phyloP scores from a whole-genome alignment of 2,329 filamentous ascomycete species.

The Rutstroemia sp. region DNA sequence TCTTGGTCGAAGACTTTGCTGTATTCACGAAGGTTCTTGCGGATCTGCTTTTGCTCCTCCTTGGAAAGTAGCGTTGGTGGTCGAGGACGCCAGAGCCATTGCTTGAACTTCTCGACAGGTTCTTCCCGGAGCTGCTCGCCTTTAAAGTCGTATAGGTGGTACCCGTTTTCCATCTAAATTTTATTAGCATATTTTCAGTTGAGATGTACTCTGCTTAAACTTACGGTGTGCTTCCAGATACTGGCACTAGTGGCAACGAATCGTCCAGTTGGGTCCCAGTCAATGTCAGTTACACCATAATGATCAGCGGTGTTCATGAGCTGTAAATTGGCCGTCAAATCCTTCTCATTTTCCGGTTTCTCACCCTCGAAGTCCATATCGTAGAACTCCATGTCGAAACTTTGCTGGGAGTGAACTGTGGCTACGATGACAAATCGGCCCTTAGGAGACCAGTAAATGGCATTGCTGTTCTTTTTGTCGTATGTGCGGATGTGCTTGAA shows the following conservation, averaged over 20 bases:
- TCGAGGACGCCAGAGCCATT: slow-evolving; percentile 89
- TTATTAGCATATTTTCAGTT: slow-evolving; percentile 20
- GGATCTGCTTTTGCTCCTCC: slow-evolving; percentile 95
- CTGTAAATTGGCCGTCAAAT: slow-evolving; percentile 88
- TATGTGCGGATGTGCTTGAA: slow-evolving; percentile 94
- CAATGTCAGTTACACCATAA: slow-evolving; percentile 94
- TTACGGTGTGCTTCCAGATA: slow-evolving; percentile 91
- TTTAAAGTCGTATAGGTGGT: slow-evolving; percentile 96
- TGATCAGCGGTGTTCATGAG: slow-evolving; percentile 91
- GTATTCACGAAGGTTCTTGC: slow-evolving; percentile 98
- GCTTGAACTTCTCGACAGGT: slow-evolving; percentile 94
- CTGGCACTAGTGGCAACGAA: slow-evolving; percentile 92
- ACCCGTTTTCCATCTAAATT: slow-evolving; percentile 92
- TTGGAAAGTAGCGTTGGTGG: slow-evolving; percentile 86
- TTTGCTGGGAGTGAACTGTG: slow-evolving; percentile 86
- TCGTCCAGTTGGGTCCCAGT: slow-evolving; percentile 95
- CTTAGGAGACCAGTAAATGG: slow-evolving; percentile 97
- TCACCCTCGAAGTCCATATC: slow-evolving; percentile 98
- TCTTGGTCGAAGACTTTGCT: slow-evolving; percentile 91
- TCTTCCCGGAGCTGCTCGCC: slow-evolving; percentile 86
- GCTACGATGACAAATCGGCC: slow-evolving; percentile 93
- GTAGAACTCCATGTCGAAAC: slow-evolving; percentile 94
- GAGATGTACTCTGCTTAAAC: slow-evolving; percentile 30
- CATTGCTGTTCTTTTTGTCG: slow-evolving; percentile 99
- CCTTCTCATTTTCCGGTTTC: slow-evolving; percentile 87